Evolutionary conservation across 768 basidiomycete genomes (phyloP).

Genomic region (Amanita rimosa): DNA sequence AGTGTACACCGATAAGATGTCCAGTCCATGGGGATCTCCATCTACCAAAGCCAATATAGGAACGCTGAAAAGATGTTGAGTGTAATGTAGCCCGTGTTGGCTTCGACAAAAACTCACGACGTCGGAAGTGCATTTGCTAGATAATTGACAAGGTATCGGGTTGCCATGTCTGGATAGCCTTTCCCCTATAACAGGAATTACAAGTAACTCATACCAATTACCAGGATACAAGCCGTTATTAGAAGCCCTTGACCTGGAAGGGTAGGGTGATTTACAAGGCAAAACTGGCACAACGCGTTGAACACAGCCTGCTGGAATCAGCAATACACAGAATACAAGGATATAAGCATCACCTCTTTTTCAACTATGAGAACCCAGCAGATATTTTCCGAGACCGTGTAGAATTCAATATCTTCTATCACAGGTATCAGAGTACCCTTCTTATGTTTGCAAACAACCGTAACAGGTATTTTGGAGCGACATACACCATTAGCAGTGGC

Average conservation of each 20-base stretch:
- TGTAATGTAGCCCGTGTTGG: not conserved
- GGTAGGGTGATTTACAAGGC: constrained; percentile 34
- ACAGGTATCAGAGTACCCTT: constrained; percentile 74
- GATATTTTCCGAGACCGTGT: constrained; percentile 43
- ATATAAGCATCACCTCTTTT: constrained; percentile 60
- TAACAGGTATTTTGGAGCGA: not conserved
- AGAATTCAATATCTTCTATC: constrained; percentile 55
- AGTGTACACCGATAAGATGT: constrained; percentile 84
- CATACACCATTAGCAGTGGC: constrained; percentile 49
- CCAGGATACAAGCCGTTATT: constrained; percentile 46
- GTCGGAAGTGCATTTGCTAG: constrained; percentile 56
- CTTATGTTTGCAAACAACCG: not conserved
- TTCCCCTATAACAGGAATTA: constrained; percentile 54
- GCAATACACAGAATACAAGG: not conserved
- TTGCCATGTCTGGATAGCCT: constrained; percentile 92
- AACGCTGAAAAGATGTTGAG: constrained; percentile 33
- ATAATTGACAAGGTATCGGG: constrained; percentile 70
- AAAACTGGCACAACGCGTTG: constrained; percentile 62
- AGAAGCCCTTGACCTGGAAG: constrained; percentile 60
- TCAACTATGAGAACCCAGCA: constrained; percentile 84
- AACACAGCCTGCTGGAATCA: constrained; percentile 73
- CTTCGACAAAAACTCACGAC: constrained; percentile 27
- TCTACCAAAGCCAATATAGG: constrained; percentile 79
- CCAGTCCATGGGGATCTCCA: constrained; percentile 84
- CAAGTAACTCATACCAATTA: not conserved